A percentile compares a stretch with the other conserved stretches of the same genome.
Evolutionary conservation across 768 basidiomycete species (phyloP).

Genomic region (Suillus weaverae): DNA sequence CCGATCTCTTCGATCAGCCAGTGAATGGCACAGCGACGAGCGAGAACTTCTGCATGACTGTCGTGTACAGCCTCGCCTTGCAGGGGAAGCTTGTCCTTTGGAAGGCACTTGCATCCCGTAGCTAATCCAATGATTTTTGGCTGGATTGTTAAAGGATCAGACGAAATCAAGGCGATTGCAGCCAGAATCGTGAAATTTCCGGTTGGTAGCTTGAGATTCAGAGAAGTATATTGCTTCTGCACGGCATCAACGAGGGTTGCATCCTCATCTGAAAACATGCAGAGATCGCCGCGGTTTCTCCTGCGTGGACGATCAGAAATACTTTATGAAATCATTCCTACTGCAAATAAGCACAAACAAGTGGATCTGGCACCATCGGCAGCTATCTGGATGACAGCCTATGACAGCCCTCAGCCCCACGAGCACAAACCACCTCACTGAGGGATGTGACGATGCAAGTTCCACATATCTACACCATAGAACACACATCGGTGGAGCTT

Average conservation of each 20-base stretch:
- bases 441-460: not conserved
- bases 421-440: too few species aligned
- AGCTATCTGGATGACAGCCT: not conserved
- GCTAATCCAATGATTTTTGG: conserved; percentile 66
- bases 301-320: not conserved
- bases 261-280: conserved; percentile 15
- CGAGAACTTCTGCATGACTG: conserved; percentile 91
- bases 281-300: not conserved
- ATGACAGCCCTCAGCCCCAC: not conserved
- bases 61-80: conserved; percentile 85
- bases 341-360: conserved; percentile 15
- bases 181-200: conserved; percentile 68
- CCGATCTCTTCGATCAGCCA: conserved; percentile 79
- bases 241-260: conserved; percentile 37
- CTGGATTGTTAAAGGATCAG: conserved; percentile 14
- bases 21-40: conserved; percentile 70
- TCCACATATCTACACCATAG: not conserved
- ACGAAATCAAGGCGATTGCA: conserved; percentile 48
- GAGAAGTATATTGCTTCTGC: conserved; percentile 42
- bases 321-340: conserved; percentile 7
- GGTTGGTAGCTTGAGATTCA: conserved; percentile 51
- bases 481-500: not conserved
- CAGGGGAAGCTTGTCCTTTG: conserved; percentile 55
- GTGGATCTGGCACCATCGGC: not conserved
- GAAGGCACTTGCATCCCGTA: conserved; percentile 87